phyloP scores from a whole-genome alignment of 2,329 filamentous ascomycete genomes.

The Lojkania enalia region DNA sequence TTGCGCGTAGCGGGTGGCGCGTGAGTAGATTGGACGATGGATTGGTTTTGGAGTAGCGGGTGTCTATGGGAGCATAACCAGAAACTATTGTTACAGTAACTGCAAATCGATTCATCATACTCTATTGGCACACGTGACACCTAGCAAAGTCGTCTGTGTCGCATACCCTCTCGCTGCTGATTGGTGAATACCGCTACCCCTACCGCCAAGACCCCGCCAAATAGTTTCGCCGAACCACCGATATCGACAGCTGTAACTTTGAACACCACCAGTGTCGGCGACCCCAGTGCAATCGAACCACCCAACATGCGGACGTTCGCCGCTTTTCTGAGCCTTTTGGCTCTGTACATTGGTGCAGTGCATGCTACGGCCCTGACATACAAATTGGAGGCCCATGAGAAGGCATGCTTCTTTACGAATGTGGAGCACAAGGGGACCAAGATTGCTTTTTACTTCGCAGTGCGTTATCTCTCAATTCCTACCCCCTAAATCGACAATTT shows the following conservation, averaged over 20 bases:
- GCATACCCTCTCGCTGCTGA: neutral
- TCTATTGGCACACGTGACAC: too few relatives aligned
- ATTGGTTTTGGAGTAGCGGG: too few relatives aligned
- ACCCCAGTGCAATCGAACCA: neutral
- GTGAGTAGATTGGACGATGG: too few relatives aligned
- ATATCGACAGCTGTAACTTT: constrained; percentile 29
- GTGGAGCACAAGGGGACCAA: constrained; percentile 81
- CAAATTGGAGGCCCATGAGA: constrained; percentile 86
- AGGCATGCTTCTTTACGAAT: constrained; percentile 89
- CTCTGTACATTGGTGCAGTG: constrained; percentile 69
- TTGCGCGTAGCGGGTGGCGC: too few relatives aligned
- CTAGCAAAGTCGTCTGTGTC: too few relatives aligned
- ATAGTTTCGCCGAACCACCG: constrained; percentile 17
- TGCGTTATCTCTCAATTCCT: constrained; percentile 63
- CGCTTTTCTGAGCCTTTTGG: constrained; percentile 59
- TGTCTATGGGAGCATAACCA: too few relatives aligned
- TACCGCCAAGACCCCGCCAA: neutral
- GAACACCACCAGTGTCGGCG: constrained; percentile 1
- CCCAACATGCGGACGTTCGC: constrained; percentile 41
- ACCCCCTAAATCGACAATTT: too few relatives aligned
- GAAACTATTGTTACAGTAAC: too few relatives aligned
- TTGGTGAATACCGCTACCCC: neutral
- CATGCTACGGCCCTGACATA: constrained; percentile 93
- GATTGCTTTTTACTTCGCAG: constrained; percentile 98
- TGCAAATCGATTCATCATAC: too few relatives aligned